phyloP scores from a whole-genome alignment of 352 stramenopile species.

The Phytophthora boehmeriae region DNA sequence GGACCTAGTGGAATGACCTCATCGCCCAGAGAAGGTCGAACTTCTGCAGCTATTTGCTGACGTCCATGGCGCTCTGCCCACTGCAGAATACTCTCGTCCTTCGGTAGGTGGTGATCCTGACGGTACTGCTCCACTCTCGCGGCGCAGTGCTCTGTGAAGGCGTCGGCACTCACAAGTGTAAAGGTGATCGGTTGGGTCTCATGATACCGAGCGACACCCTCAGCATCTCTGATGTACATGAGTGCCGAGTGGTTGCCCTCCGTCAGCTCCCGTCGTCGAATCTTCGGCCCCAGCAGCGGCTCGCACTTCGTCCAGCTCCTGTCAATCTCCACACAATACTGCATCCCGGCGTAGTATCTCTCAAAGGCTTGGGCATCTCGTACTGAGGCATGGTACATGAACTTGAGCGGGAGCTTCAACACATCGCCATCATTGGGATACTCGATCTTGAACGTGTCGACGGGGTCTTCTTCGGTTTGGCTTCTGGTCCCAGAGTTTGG shows the following conservation, averaged over 20 bases:
- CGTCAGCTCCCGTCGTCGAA: conserved; percentile 13
- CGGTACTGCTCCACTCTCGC: background rate
- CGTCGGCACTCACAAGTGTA: conserved; percentile 2
- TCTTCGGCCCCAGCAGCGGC: conserved; percentile 23
- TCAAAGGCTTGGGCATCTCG: background rate
- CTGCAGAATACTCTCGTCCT: conserved; percentile 1
- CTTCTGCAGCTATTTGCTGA: too few species aligned
- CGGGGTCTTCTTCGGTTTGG: background rate
- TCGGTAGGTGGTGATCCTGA: background rate
- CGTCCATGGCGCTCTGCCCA: conserved; percentile 5
- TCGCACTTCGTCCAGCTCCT: conserved; percentile 4
- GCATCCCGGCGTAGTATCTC: background rate
- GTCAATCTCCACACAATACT: conserved; percentile 23
- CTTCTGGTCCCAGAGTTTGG: too few species aligned
- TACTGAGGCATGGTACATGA: background rate
- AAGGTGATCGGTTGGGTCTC: conserved; percentile 3
- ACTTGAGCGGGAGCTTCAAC: background rate
- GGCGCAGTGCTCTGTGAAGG: conserved; percentile 4
- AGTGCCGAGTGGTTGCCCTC: conserved; percentile 6
- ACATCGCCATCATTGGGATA: background rate
- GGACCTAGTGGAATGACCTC: too few species aligned
- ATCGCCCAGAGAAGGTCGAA: too few species aligned
- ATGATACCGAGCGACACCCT: background rate
- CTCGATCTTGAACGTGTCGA: background rate
- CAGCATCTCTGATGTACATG: conserved; percentile 10